phyloP scores from a whole-genome alignment of 106 monocot species.

The Dendrobium catenatum region DNA sequence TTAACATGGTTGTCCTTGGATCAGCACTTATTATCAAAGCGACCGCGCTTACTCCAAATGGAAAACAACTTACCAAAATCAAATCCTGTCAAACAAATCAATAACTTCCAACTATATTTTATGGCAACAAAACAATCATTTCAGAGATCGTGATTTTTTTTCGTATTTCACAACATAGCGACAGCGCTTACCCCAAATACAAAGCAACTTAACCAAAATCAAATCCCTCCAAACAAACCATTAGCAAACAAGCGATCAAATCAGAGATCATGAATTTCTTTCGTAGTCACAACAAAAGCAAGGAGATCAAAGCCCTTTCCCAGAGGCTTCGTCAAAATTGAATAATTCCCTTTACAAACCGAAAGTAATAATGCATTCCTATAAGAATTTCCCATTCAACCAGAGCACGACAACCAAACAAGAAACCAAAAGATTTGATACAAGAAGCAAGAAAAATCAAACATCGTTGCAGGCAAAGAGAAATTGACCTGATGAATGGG shows the following conservation, averaged over 20 bases:
- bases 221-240: neutral
- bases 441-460: neutral
- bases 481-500: slow-evolving; percentile 69
- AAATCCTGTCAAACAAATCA: neutral
- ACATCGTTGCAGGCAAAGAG: neutral
- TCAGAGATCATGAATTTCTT: neutral
- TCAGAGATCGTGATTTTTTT: neutral
- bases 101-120: neutral
- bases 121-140: neutral
- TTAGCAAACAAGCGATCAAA: neutral
- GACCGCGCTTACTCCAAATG: neutral
- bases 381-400: neutral
- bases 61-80: neutral
- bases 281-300: neutral
- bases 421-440: neutral
- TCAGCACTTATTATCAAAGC: neutral
- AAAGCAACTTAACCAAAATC: neutral
- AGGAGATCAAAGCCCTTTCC: neutral
- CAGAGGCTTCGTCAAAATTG: neutral
- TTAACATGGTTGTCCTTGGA: neutral
- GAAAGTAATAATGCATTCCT: neutral
- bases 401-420: neutral
- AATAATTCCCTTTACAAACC: neutral
- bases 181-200: neutral
- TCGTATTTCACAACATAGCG: neutral